A percentile compares a stretch with the other conserved stretches of the same genome.
phyloP scores from a whole-genome alignment of 2,329 filamentous ascomycete genomes.

The Xylariaceae sp. region DNA sequence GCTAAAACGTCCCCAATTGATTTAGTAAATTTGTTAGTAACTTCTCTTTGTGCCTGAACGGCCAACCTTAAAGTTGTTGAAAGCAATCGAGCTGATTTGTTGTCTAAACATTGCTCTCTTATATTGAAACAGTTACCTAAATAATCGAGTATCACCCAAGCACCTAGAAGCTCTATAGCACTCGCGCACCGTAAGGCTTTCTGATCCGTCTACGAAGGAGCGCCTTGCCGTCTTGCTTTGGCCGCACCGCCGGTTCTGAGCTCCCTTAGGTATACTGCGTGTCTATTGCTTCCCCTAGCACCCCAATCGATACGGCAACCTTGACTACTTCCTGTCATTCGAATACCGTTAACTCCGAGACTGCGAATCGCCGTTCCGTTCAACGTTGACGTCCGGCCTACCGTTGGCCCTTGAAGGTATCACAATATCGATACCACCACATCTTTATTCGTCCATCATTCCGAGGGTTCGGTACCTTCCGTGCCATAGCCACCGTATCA shows the following conservation, averaged over 20 bases:
- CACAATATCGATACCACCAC: constrained; percentile 14
- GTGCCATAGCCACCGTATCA: constrained; percentile 38
- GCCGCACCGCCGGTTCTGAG: neutral
- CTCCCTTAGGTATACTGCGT: neutral
- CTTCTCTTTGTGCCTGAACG: constrained; percentile 19
- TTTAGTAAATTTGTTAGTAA: constrained; percentile 9
- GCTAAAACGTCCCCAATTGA: constrained; percentile 14
- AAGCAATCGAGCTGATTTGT: constrained; percentile 17
- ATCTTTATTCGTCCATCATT: constrained; percentile 16
- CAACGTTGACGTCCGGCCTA: constrained; percentile 10
- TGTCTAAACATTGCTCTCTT: constrained; percentile 3
- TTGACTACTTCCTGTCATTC: neutral
- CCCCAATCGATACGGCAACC: neutral
- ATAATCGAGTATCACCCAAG: neutral
- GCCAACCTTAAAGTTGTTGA: constrained; percentile 5
- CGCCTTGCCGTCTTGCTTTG: neutral
- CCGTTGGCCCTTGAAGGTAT: constrained; percentile 9
- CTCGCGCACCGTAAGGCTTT: neutral
- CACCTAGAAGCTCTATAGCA: neutral
- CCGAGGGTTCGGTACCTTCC: constrained; percentile 30
- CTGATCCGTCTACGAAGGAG: neutral
- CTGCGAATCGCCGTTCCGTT: neutral
- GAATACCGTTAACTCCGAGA: neutral
- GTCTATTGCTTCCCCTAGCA: neutral
- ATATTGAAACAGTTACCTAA: constrained; percentile 2